These are phyloP conservation scores for Geotrichum cucujoidarum DNA, from an alignment of 1,139 yeast species.

Conservation along the genomic window DNA sequence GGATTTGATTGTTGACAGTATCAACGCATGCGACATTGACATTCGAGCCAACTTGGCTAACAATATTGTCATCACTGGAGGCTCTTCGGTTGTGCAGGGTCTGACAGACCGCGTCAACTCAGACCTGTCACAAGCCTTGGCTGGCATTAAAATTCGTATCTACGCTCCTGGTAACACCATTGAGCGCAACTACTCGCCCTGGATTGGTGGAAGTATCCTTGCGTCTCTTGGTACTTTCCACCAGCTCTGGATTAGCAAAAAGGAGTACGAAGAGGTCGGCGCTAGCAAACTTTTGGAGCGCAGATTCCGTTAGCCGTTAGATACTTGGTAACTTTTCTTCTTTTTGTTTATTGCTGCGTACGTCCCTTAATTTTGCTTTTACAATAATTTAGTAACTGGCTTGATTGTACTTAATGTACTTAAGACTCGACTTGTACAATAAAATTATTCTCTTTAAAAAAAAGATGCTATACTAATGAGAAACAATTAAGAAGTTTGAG, in stretches of 20 bases:
- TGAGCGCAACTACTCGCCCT: conserved; percentile 80
- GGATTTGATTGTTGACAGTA: conserved; percentile 62
- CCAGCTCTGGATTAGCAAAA: conserved; percentile 91
- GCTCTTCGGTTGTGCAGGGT: conserved; percentile 82
- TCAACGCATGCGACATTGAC: conserved; percentile 73
- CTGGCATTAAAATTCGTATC: conserved; percentile 87
- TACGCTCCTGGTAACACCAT: conserved; percentile 81
- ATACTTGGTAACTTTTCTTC: background rate
- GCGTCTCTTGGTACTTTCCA: conserved; percentile 94
- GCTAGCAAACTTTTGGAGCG: conserved; percentile 56
- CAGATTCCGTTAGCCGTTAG: conserved; percentile 29
- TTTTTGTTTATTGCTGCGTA: too few species aligned
- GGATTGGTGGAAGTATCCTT: conserved; percentile 94
- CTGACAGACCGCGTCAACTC: conserved; percentile 72
- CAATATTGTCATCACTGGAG: conserved; percentile 88
- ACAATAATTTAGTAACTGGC: background rate
- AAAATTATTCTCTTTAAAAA: too few species aligned
- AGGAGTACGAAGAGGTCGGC: conserved; percentile 90
- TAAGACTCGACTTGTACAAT: too few species aligned
- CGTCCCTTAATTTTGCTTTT: too few species aligned
- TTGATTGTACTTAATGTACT: background rate
- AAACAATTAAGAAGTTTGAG: too few species aligned
- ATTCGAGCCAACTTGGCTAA: conserved; percentile 86
- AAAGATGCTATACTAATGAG: too few species aligned
- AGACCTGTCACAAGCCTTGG: conserved; percentile 69